These are phyloP conservation scores for Castanea sativa DNA, from an alignment of 306 rosid genomes.

Conservation along the genomic window DNA sequence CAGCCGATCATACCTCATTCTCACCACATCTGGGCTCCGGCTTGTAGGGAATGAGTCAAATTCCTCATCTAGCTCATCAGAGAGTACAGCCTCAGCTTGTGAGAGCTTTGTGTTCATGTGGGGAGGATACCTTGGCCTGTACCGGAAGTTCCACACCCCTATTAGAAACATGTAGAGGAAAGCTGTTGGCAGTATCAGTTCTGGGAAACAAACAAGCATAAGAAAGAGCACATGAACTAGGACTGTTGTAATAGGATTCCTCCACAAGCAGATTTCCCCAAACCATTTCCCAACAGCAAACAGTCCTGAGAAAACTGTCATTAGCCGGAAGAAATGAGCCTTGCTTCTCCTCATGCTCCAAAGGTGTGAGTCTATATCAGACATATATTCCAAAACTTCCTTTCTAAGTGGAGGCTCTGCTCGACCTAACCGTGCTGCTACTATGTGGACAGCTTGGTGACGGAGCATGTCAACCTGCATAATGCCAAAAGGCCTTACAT, in stretches of 20 bases:
- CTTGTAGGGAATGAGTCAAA: conserved; percentile 52
- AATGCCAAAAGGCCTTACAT: conserved; percentile 36
- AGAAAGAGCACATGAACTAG: conserved; percentile 52
- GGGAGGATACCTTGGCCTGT: conserved; percentile 53
- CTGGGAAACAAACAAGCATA: conserved; percentile 54
- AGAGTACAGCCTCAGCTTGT: conserved; percentile 42
- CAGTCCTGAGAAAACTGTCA: conserved; percentile 46
- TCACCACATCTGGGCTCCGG: conserved; percentile 32
- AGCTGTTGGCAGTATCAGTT: conserved; percentile 44
- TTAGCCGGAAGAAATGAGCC: conserved; percentile 43
- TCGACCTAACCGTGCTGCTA: conserved; percentile 44
- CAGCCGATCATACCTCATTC: conserved; percentile 55
- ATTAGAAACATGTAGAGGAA: conserved; percentile 55
- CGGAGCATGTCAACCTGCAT: conserved; percentile 49
- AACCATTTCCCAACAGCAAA: conserved; percentile 49
- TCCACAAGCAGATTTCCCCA: conserved; percentile 50
- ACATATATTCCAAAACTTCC: conserved; percentile 59
- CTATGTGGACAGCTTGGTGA: conserved; percentile 50
- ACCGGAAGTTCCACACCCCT: conserved; percentile 54
- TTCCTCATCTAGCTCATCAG: conserved; percentile 57
- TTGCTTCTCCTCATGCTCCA: conserved; percentile 62
- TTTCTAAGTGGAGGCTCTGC: conserved; percentile 52
- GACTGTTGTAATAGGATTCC: conserved; percentile 44
- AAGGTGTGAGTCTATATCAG: conserved; percentile 51
- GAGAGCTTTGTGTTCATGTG: conserved; percentile 55